Conservation (phyloP, 1,284 basidiomycete genomes). For the Fistulinella staudtii region DNA sequence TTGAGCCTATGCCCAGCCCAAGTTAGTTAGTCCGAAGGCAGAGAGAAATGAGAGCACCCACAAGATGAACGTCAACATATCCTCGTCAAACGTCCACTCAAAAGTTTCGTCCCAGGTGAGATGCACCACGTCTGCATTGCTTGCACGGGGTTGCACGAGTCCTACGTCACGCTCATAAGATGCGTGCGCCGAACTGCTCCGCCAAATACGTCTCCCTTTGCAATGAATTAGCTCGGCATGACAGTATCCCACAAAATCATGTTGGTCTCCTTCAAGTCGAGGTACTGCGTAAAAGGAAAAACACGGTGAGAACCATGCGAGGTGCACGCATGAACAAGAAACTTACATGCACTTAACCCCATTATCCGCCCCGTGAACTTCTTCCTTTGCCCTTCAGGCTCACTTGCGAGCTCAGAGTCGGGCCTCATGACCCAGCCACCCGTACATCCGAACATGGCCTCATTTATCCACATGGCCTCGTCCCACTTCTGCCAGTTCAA, state of each 20-base stretch:
- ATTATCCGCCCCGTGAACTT: conserved; percentile 38
- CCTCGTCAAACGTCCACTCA: conserved; percentile 47
- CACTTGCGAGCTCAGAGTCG: background rate
- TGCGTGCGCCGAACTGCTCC: conserved; percentile 35
- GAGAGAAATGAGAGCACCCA: conserved; percentile 20
- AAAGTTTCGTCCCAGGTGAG: conserved; percentile 45
- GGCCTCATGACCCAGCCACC: conserved; percentile 58
- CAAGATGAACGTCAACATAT: conserved; percentile 51
- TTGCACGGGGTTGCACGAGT: conserved; percentile 12
- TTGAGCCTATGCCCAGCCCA: conserved; percentile 27
- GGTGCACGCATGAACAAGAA: background rate
- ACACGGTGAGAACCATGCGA: background rate
- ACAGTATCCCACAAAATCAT: conserved; percentile 40
- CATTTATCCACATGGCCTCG: conserved; percentile 52
- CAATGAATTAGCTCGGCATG: conserved; percentile 41
- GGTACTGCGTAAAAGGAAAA: conserved; percentile 35
- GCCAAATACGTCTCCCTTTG: conserved; percentile 38
- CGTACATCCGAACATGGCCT: conserved; percentile 59
- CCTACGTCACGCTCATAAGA: conserved; percentile 25
- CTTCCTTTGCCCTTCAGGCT: conserved; percentile 14
- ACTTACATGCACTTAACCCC: conserved; percentile 47
- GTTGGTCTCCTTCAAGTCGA: conserved; percentile 33
- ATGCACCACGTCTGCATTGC: conserved; percentile 30
- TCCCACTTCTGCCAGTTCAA: conserved; percentile 65
- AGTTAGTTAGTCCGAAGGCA: background rate